phyloP scores from a whole-genome alignment of 345 rosid genomes.

The Euphorbia lathyris region DNA sequence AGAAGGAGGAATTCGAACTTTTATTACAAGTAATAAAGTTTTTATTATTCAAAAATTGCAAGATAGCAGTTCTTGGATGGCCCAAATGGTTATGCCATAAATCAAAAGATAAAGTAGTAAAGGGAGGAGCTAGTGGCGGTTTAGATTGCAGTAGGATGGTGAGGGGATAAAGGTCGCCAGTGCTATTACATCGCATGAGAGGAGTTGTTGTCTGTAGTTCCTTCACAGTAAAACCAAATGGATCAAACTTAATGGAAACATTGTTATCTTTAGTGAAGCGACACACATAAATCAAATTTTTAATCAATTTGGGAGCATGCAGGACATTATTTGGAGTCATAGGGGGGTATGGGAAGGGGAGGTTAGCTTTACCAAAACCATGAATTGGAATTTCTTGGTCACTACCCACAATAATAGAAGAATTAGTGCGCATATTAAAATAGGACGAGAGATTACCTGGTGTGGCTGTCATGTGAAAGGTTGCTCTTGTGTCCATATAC shows the following conservation, averaged over 20 bases:
- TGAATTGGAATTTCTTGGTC: neutral
- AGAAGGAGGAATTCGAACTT: neutral
- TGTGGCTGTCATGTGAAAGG: neutral
- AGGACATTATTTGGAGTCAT: neutral
- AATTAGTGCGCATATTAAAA: neutral
- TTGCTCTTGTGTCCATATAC: neutral
- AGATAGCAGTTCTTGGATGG: neutral
- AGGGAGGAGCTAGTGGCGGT: neutral
- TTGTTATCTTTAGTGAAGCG: neutral
- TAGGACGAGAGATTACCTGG: slow-evolving; percentile 1
- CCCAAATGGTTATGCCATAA: neutral
- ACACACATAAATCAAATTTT: neutral
- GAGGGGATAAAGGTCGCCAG: neutral
- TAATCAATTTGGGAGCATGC: slow-evolving; percentile 1
- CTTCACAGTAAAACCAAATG: slow-evolving; percentile 4
- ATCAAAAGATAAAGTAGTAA: neutral
- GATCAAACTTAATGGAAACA: slow-evolving; percentile 6
- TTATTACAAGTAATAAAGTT: neutral
- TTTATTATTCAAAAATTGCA: neutral
- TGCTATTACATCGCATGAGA: neutral
- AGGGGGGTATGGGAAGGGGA: neutral
- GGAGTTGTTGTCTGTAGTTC: neutral
- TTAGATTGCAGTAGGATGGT: neutral
- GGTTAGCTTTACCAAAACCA: neutral
- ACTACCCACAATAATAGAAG: neutral